These are phyloP conservation scores for Brachypodium distachyon DNA, from an alignment of 202 grass and related monocot genomes.

Conservation along the genomic window DNA sequence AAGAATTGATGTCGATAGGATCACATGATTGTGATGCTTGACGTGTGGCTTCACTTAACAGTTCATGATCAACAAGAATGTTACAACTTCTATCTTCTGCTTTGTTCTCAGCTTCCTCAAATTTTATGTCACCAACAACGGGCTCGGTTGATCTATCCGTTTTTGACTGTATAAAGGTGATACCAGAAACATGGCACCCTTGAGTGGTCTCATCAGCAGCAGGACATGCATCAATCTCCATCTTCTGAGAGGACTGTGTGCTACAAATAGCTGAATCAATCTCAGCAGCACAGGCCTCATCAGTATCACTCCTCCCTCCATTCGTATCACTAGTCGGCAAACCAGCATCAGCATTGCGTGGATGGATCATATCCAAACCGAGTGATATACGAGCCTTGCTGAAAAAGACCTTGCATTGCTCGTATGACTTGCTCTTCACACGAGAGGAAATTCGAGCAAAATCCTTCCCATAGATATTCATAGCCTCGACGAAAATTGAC, in stretches of 20 bases:
- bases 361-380: constrained; percentile 70
- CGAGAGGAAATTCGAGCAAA: constrained; percentile 60
- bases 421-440: constrained; percentile 65
- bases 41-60: neutral
- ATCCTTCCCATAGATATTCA: constrained; percentile 72
- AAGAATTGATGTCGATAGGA: constrained; percentile 33
- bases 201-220: constrained; percentile 7
- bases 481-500: constrained; percentile 57
- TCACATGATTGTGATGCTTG: constrained; percentile 2
- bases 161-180: constrained; percentile 3
- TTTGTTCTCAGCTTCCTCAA: constrained; percentile 23
- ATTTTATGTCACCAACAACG: constrained; percentile 7
- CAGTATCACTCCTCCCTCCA: constrained; percentile 58
- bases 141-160: constrained; percentile 13
- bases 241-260: constrained; percentile 51
- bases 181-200: constrained; percentile 12
- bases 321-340: constrained; percentile 33
- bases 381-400: constrained; percentile 86
- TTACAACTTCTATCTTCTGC: constrained; percentile 10
- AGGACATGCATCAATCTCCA: constrained; percentile 48
- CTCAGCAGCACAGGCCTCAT: constrained; percentile 58
- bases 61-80: constrained; percentile 6
- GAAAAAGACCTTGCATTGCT: constrained; percentile 96
- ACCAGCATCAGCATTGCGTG: constrained; percentile 29
- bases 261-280: constrained; percentile 71